Evolutionary conservation across 768 basidiomycete species (phyloP).

Genomic region (Arthromyces matolae): DNA sequence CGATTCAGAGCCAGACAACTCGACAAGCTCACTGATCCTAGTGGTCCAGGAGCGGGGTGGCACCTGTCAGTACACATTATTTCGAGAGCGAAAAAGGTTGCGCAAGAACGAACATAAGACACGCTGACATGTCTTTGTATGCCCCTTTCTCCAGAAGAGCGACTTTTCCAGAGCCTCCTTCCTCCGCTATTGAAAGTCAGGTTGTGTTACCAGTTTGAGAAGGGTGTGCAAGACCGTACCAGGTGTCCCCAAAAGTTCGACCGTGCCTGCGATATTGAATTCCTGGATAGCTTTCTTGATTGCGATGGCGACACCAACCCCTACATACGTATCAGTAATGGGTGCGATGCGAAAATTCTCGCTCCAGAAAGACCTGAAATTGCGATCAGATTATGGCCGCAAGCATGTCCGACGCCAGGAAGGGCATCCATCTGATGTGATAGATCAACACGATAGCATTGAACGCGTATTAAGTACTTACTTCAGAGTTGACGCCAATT

Average conservation of each 20-base stretch:
- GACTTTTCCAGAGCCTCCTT: conserved; percentile 73
- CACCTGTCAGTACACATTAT: conserved; percentile 47
- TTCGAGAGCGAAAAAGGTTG: not conserved
- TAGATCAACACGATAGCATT: not conserved
- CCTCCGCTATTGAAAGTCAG: conserved; percentile 55
- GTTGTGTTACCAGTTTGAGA: no score
- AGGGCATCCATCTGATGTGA: conserved; percentile 62
- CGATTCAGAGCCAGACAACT: conserved; percentile 61
- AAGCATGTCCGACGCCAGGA: conserved; percentile 62
- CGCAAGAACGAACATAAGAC: conserved; percentile 55
- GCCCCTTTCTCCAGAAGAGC: conserved; percentile 65
- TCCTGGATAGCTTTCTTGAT: conserved; percentile 61
- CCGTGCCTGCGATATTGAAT: conserved; percentile 61
- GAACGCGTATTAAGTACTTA: conserved; percentile 27
- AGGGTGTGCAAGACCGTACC: no score
- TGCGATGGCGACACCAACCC: conserved; percentile 68
- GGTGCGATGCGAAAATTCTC: not conserved
- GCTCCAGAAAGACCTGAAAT: conserved; percentile 41
- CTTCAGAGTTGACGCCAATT: conserved; percentile 79
- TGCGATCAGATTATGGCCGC: conserved; percentile 82
- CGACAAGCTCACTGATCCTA: conserved; percentile 61
- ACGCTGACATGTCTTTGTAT: conserved; percentile 73
- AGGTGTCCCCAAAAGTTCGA: conserved; percentile 75
- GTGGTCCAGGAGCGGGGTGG: conserved; percentile 77
- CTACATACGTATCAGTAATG: conserved; percentile 24